Conservation (phyloP, 352 stramenopile genomes). For the Globisporangium paroecandrum region DNA sequence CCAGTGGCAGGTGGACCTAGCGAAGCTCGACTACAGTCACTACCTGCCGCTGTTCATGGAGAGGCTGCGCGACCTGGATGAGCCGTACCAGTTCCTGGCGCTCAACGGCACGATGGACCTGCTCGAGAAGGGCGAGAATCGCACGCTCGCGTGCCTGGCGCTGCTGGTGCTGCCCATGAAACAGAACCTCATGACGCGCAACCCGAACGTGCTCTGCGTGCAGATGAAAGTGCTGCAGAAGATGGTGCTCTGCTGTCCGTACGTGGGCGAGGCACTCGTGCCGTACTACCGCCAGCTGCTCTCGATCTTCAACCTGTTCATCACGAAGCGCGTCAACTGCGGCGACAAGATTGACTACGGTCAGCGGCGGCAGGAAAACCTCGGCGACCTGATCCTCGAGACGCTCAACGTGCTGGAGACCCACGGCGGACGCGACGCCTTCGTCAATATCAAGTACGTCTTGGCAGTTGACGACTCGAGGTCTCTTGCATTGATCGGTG, state of each 20-base stretch:
- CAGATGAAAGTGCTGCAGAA: constrained; percentile 79
- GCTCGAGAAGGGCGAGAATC: constrained; percentile 67
- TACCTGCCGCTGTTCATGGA: constrained; percentile 93
- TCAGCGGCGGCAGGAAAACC: constrained; percentile 84
- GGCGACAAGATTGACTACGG: constrained; percentile 92
- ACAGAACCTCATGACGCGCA: constrained; percentile 81
- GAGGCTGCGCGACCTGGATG: constrained; percentile 81
- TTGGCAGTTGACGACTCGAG: neutral
- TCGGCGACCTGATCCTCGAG: constrained; percentile 87
- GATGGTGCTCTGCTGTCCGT: constrained; percentile 63
- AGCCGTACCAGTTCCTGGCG: constrained; percentile 84
- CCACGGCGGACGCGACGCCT: constrained; percentile 81
- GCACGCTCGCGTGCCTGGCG: constrained; percentile 52
- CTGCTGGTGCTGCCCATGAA: constrained; percentile 73
- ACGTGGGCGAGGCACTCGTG: constrained; percentile 87
- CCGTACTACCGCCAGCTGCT: constrained; percentile 92
- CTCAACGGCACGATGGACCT: constrained; percentile 79
- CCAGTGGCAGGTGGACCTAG: constrained; percentile 62
- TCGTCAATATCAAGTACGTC: constrained; percentile 92
- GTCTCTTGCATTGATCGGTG: neutral
- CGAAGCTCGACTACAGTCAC: constrained; percentile 77
- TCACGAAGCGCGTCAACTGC: constrained; percentile 89
- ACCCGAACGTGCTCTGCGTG: constrained; percentile 68
- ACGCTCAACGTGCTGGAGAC: constrained; percentile 89
- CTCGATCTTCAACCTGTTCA: constrained; percentile 91